phyloP scores from a whole-genome alignment of 805 yeast genomes.

The Ogataea zsoltii region DNA sequence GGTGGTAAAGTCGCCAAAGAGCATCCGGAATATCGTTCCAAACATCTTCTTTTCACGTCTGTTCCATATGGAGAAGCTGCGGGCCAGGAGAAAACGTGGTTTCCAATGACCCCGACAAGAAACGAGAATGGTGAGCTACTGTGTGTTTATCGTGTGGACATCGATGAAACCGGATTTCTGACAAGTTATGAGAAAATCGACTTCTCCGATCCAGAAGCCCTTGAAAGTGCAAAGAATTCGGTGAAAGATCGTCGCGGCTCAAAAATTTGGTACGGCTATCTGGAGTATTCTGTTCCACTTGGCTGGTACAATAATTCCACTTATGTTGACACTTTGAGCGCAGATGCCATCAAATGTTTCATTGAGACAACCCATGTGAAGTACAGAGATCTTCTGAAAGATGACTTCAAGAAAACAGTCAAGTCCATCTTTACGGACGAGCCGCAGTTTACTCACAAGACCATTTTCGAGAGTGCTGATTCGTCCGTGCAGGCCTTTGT shows the following conservation, averaged over 20 bases:
- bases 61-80: slow-evolving; percentile 6
- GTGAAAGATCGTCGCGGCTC: background rate
- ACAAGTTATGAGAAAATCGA: background rate
- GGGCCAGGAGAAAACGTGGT: background rate
- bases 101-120: slow-evolving; percentile 8
- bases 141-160: slow-evolving; percentile 8
- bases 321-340: slow-evolving; percentile 10
- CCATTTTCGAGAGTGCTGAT: background rate
- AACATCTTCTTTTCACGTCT: slow-evolving; percentile 11
- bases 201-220: background rate
- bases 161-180: slow-evolving; percentile 2
- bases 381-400: background rate
- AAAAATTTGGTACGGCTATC: slow-evolving; percentile 10
- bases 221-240: background rate
- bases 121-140: slow-evolving; percentile 10
- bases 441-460: slow-evolving; percentile 5
- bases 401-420: background rate
- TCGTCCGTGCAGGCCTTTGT: slow-evolving; percentile 1
- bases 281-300: slow-evolving; percentile 7
- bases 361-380: slow-evolving; percentile 3
- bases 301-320: slow-evolving; percentile 13
- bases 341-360: slow-evolving; percentile 6
- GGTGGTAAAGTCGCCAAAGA: slow-evolving; percentile 11
- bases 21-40: slow-evolving; percentile 9
- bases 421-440: slow-evolving; percentile 7